Conservation (phyloP, 2,329 filamentous ascomycete genomes). For the Daldinia sp. region DNA sequence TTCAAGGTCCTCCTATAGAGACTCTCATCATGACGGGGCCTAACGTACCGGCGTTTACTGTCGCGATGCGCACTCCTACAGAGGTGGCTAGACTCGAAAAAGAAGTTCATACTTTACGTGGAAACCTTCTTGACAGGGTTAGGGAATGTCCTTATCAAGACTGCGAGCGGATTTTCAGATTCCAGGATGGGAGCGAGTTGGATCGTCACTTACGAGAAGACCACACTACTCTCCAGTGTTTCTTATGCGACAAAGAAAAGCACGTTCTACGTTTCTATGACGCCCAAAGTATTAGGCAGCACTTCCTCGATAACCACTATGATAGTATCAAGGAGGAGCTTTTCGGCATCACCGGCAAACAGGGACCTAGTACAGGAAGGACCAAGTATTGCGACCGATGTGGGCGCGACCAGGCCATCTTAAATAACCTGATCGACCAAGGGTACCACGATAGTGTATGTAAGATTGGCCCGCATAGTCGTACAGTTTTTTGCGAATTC, state of each 20-base stretch:
- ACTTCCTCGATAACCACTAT: slow-evolving; percentile 38
- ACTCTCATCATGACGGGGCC: slow-evolving; percentile 48
- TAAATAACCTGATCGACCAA: slow-evolving; percentile 19
- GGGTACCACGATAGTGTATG: slow-evolving; percentile 9
- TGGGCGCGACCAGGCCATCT: slow-evolving; percentile 20
- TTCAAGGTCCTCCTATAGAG: slow-evolving; percentile 49
- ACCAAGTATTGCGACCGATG: slow-evolving; percentile 27
- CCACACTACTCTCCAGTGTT: slow-evolving; percentile 46
- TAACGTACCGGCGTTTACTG: slow-evolving; percentile 49
- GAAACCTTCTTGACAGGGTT: slow-evolving; percentile 47
- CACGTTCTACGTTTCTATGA: slow-evolving; percentile 48
- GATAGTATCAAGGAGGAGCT: slow-evolving; percentile 26
- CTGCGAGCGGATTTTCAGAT: slow-evolving; percentile 49
- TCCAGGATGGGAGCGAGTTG: slow-evolving; percentile 44
- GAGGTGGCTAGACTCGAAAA: slow-evolving; percentile 51
- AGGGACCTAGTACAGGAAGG: too few species aligned
- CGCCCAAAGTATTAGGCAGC: slow-evolving; percentile 29
- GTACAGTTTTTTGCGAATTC: slow-evolving; percentile 6
- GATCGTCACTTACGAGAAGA: slow-evolving; percentile 48
- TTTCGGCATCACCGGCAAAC: not conserved
- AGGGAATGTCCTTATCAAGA: slow-evolving; percentile 50
- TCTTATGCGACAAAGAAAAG: slow-evolving; percentile 39
- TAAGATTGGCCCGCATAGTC: not conserved
- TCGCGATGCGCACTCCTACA: slow-evolving; percentile 52
- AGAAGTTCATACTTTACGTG: slow-evolving; percentile 48